Evolutionary conservation across 78 protist species (phyloP).

Genomic region (Dictyostelium capitatum): DNA sequence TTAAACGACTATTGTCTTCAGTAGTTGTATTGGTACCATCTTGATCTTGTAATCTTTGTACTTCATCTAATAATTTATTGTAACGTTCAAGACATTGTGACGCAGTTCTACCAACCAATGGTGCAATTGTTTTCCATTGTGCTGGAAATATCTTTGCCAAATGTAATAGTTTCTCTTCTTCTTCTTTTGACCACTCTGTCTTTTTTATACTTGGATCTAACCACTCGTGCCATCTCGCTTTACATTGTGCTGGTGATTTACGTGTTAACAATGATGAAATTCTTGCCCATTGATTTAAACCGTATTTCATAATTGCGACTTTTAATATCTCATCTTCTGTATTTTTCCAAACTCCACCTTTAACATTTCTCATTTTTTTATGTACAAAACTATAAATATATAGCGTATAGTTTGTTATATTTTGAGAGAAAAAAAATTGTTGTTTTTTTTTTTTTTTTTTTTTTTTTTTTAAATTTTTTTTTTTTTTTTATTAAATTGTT

Average conservation of each 20-base stretch:
- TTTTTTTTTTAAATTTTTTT: neutral
- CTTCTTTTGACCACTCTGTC: constrained; percentile 99
- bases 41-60: constrained; percentile 45
- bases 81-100: constrained; percentile 99
- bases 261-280: constrained; percentile 96
- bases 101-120: constrained; percentile 99
- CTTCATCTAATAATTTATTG: constrained; percentile 93
- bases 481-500: neutral
- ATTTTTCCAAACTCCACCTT: constrained; percentile 99
- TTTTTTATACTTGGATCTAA: constrained; percentile 99
- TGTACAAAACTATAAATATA: neutral
- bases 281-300: constrained; percentile 96
- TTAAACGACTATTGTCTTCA: constrained; percentile 87
- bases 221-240: constrained; percentile 99
- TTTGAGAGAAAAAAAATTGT: neutral
- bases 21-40: neutral
- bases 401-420: neutral
- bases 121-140: constrained; percentile 99
- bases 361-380: constrained; percentile 76
- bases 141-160: constrained; percentile 97
- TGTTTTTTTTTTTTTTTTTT: neutral
- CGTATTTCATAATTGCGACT: constrained; percentile 99
- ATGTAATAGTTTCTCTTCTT: constrained; percentile 99
- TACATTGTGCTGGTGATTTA: constrained; percentile 99
- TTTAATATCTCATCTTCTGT: constrained; percentile 99